Evolutionary conservation across 2,329 filamentous ascomycete species (phyloP).

Genomic region (Stachybotrys chlorohalonatus): DNA sequence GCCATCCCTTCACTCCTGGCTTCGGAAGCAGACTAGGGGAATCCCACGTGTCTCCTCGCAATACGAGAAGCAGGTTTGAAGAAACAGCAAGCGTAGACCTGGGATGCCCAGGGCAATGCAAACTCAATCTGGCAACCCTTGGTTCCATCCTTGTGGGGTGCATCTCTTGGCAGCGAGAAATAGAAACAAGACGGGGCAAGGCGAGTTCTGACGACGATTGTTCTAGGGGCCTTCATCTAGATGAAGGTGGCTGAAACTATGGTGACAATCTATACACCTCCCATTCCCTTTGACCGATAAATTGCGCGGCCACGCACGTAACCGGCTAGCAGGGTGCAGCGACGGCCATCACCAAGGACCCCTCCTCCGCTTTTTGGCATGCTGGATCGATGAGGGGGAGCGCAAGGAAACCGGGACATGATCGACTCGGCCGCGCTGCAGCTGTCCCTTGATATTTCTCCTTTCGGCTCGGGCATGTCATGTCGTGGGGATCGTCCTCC

Average conservation of each 20-base stretch:
- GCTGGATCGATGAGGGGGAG: not conserved
- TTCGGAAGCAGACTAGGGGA: not conserved
- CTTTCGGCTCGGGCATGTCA: not conserved
- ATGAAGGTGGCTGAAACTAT: not conserved
- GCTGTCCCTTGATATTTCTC: not conserved
- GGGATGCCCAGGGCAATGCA: not conserved
- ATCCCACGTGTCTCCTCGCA: not conserved
- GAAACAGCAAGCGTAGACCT: not conserved
- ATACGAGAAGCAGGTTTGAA: not conserved
- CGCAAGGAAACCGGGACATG: not conserved
- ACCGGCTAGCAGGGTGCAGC: not conserved
- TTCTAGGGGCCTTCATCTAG: not conserved
- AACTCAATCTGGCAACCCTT: not conserved
- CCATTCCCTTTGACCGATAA: not conserved
- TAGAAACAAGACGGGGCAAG: not conserved
- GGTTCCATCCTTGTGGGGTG: not conserved
- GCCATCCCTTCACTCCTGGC: not conserved
- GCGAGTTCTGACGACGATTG: not conserved
- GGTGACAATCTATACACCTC: not conserved
- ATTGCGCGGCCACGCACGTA: not conserved
- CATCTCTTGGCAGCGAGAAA: not conserved
- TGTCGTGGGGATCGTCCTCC: no score
- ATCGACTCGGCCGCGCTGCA: not conserved
- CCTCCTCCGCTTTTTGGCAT: no score
- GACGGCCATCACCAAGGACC: no score